A percentile compares a stretch with the other conserved stretches of the same genome.
Conservation (phyloP, 805 yeast genomes). For the Metschnikowia sp. region DNA sequence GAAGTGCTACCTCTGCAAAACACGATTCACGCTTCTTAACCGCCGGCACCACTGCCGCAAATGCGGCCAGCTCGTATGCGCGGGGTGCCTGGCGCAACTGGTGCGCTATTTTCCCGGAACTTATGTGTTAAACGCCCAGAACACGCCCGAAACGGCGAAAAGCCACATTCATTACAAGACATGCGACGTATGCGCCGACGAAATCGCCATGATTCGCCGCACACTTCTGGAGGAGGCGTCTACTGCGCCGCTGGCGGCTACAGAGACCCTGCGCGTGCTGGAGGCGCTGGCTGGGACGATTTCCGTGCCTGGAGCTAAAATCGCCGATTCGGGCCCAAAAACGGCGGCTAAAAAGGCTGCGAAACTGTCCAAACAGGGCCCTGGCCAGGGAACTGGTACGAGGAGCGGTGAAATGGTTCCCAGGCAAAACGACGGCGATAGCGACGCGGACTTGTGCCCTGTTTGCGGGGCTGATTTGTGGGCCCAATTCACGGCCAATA, state of each 20-base stretch:
- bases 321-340: neutral
- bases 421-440: slow-evolving; percentile 3
- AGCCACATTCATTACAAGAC: slow-evolving; percentile 51
- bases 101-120: slow-evolving; percentile 31
- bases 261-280: neutral
- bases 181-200: slow-evolving; percentile 69
- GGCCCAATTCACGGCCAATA: slow-evolving; percentile 17
- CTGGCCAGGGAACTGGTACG: neutral
- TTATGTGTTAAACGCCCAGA: slow-evolving; percentile 16
- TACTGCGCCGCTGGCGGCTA: neutral
- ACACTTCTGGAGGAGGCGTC: slow-evolving; percentile 16
- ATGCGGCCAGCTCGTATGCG: slow-evolving; percentile 81
- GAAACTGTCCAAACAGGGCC: slow-evolving; percentile 9
- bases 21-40: slow-evolving; percentile 53
- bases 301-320: neutral
- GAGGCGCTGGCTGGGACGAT: neutral
- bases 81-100: slow-evolving; percentile 53
- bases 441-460: slow-evolving; percentile 39
- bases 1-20: slow-evolving; percentile 54
- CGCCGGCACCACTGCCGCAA: slow-evolving; percentile 81
- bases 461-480: slow-evolving; percentile 36
- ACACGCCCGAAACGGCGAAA: slow-evolving; percentile 11
- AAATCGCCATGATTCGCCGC: slow-evolving; percentile 28
- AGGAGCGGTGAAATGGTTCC: neutral
- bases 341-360: neutral